Conservation (phyloP, 2,329 filamentous ascomycete species). For the Nigrospora sphaerica region DNA sequence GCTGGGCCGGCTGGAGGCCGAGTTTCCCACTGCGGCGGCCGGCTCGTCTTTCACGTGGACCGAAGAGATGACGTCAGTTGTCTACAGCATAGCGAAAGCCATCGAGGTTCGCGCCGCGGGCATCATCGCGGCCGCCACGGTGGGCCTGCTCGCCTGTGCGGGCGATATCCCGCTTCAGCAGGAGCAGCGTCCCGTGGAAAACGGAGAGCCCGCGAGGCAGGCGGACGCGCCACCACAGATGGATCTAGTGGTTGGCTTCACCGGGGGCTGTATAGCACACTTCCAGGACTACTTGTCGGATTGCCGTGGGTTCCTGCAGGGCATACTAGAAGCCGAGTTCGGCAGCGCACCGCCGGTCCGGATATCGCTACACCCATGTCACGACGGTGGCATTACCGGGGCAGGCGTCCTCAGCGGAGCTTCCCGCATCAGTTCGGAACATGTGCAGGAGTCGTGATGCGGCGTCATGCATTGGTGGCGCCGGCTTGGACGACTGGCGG, state of each 20-base stretch:
- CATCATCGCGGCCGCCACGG: slow-evolving; percentile 64
- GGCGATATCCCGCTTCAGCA: slow-evolving; percentile 50
- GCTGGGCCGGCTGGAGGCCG: slow-evolving; percentile 37
- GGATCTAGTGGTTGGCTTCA: slow-evolving; percentile 71
- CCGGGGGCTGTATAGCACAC: slow-evolving; percentile 72
- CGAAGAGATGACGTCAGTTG: slow-evolving; percentile 44
- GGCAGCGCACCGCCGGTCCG: slow-evolving; percentile 26
- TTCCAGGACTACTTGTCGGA: slow-evolving; percentile 67
- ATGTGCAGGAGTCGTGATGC: neutral
- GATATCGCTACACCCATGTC: slow-evolving; percentile 47
- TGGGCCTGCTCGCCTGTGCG: slow-evolving; percentile 63
- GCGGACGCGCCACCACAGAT: slow-evolving; percentile 12
- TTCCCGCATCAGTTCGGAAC: slow-evolving; percentile 15
- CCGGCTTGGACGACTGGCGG: no score
- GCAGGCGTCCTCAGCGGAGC: slow-evolving; percentile 53
- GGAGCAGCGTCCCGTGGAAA: slow-evolving; percentile 5
- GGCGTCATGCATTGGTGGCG: no score
- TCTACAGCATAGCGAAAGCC: slow-evolving; percentile 61
- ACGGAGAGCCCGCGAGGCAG: slow-evolving; percentile 2
- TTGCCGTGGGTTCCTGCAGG: slow-evolving; percentile 62
- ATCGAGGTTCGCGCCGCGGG: slow-evolving; percentile 68
- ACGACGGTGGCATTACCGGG: slow-evolving; percentile 55
- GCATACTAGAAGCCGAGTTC: slow-evolving; percentile 35
- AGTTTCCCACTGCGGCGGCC: slow-evolving; percentile 45
- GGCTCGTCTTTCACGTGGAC: slow-evolving; percentile 55